phyloP scores from a whole-genome alignment of 352 stramenopile species.

The Aphanomyces stellatus region DNA sequence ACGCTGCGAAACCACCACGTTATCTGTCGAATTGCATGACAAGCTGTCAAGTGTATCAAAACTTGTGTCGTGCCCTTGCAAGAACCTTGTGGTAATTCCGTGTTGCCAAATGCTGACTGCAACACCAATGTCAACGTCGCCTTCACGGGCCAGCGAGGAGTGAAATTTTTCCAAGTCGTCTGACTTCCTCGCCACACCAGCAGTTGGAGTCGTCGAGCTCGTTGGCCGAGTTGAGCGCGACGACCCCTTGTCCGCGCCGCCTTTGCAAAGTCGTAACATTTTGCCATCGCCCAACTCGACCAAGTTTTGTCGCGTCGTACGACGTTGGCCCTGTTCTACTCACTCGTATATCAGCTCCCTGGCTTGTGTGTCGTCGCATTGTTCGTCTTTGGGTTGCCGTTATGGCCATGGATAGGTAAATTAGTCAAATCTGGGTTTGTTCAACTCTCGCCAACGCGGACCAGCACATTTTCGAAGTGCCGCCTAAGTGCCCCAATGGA shows the following conservation, averaged over 20 bases:
- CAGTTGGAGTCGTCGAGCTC: no score
- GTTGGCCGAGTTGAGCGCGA: no score
- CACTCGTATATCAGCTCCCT: constrained; percentile 27
- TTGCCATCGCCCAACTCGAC: constrained; percentile 27
- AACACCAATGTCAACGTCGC: neutral
- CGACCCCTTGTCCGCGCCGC: constrained; percentile 21
- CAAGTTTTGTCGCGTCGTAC: constrained; percentile 27
- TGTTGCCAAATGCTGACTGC: neutral
- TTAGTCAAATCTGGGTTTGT: neutral
- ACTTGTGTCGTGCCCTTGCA: no score
- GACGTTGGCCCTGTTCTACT: constrained; percentile 26
- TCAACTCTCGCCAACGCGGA: neutral
- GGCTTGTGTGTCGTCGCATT: constrained; percentile 21
- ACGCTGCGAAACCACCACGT: no score
- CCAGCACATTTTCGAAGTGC: neutral
- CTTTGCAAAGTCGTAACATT: constrained; percentile 23
- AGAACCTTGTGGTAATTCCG: constrained; percentile 34
- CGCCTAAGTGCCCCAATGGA: neutral
- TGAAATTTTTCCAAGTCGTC: constrained; percentile 22
- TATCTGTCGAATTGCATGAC: no score
- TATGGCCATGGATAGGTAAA: no score
- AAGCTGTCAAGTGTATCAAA: no score
- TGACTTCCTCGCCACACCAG: no score
- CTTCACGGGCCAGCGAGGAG: constrained; percentile 19
- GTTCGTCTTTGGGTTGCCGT: neutral